Evolutionary conservation across 2,329 filamentous ascomycete species (phyloP).

Genomic region (Grosmannia clavigera): DNA sequence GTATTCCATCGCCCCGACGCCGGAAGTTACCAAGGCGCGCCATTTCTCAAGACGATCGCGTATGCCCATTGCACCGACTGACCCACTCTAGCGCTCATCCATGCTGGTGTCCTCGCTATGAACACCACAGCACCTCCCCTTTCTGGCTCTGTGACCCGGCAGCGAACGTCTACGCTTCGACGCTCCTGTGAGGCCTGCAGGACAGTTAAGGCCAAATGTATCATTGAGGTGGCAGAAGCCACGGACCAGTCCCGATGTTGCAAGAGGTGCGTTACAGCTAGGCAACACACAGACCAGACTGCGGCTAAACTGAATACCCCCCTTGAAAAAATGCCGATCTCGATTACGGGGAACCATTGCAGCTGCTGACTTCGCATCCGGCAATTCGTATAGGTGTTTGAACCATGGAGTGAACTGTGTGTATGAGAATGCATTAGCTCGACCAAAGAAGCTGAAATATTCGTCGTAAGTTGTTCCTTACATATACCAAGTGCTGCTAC

Average conservation of each 20-base stretch:
- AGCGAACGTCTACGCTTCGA: conserved; percentile 11
- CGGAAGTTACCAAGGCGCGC: not conserved
- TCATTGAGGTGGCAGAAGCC: conserved; percentile 5
- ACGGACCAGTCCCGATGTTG: conserved; percentile 7
- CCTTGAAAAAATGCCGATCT: not conserved
- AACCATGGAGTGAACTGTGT: conserved; percentile 11
- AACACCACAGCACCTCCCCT: not conserved
- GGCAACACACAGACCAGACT: not conserved
- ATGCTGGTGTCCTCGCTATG: not conserved
- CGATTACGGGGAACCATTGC: too few relatives aligned
- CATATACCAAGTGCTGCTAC: too few relatives aligned
- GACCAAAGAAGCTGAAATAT: conserved; percentile 13
- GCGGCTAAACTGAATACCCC: not conserved
- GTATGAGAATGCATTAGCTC: conserved; percentile 14
- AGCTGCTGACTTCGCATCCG: not conserved
- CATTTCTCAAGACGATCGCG: not conserved
- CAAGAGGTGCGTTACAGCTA: conserved; percentile 7
- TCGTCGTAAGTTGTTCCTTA: conserved; percentile 9
- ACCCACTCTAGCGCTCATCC: not conserved
- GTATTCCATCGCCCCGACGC: not conserved
- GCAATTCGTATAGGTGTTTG: conserved; percentile 6
- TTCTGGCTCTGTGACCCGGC: conserved; percentile 1
- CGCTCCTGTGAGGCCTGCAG: conserved; percentile 15
- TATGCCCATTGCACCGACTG: not conserved
- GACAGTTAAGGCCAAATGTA: conserved; percentile 13